A percentile compares a stretch with the other conserved stretches of the same genome.
Evolutionary conservation across 768 basidiomycete genomes (phyloP).

Genomic region (Leccinum disarticulatum): DNA sequence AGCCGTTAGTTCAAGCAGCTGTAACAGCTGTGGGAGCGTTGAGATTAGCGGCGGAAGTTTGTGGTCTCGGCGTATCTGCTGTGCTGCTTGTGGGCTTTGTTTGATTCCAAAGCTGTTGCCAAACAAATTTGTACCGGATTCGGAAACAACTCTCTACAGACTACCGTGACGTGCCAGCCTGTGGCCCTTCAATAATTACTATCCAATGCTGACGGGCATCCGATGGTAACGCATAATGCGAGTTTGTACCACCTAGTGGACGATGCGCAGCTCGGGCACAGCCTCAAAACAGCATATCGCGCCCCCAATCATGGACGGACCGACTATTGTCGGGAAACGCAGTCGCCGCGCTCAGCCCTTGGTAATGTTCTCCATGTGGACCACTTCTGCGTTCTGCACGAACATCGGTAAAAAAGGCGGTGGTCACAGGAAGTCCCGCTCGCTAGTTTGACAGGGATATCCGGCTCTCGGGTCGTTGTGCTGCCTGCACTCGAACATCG

Average conservation of each 20-base stretch:
- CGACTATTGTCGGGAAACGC: neutral
- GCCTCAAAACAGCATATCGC: neutral
- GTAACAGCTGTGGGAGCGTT: neutral
- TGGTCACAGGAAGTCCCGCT: neutral
- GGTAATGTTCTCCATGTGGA: neutral
- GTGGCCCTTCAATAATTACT: neutral
- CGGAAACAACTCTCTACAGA: neutral
- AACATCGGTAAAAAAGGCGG: neutral
- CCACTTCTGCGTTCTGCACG: neutral
- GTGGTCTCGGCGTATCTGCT: neutral
- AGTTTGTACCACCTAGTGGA: neutral
- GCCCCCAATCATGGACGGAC: neutral
- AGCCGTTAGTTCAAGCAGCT: neutral
- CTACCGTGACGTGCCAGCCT: no score
- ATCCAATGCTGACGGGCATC: neutral
- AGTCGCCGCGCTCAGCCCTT: neutral
- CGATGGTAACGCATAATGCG: neutral
- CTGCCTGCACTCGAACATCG: neutral
- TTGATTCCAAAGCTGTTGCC: slow-evolving; percentile 27
- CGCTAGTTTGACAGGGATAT: slow-evolving; percentile 1
- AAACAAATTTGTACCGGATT: slow-evolving; percentile 24
- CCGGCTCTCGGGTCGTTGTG: neutral
- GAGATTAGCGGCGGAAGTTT: neutral
- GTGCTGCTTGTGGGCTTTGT: slow-evolving; percentile 17
- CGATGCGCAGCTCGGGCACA: neutral